These are phyloP conservation scores for Leptomonas seymouri DNA, from an alignment of 208 protist genomes.

Conservation along the genomic window DNA sequence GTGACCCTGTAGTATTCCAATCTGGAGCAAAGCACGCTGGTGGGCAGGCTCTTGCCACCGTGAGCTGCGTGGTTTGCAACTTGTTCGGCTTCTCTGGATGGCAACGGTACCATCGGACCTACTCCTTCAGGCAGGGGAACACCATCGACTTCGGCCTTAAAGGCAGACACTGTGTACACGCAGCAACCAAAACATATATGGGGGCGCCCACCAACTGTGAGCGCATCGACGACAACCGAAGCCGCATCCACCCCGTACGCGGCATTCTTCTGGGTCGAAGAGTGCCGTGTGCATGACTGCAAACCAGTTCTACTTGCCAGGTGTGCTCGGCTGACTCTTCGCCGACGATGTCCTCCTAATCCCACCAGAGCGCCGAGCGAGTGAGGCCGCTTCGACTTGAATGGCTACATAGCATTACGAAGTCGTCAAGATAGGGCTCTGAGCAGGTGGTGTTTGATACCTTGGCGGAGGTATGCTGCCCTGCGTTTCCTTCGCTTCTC, in stretches of 20 bases:
- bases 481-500: too few relatives aligned
- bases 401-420: too few relatives aligned
- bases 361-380: background rate
- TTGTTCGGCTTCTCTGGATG: background rate
- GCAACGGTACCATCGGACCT: background rate
- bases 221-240: too few relatives aligned
- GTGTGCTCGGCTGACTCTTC: background rate
- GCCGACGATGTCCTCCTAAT: background rate
- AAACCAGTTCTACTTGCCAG: background rate
- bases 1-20: background rate
- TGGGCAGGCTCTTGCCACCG: background rate
- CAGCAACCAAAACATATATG: background rate
- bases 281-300: background rate
- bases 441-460: too few relatives aligned
- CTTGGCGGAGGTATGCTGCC: too few relatives aligned
- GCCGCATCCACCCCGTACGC: too few relatives aligned
- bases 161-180: background rate
- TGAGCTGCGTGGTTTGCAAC: background rate
- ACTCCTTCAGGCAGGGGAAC: background rate
- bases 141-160: background rate
- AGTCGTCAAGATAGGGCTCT: too few relatives aligned
- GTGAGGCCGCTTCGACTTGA: too few relatives aligned
- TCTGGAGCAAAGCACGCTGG: background rate
- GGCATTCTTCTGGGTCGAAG: background rate
- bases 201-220: too few relatives aligned